Conservation (phyloP, 2,329 filamentous ascomycete species). For the Furcasterigmium furcatum region DNA sequence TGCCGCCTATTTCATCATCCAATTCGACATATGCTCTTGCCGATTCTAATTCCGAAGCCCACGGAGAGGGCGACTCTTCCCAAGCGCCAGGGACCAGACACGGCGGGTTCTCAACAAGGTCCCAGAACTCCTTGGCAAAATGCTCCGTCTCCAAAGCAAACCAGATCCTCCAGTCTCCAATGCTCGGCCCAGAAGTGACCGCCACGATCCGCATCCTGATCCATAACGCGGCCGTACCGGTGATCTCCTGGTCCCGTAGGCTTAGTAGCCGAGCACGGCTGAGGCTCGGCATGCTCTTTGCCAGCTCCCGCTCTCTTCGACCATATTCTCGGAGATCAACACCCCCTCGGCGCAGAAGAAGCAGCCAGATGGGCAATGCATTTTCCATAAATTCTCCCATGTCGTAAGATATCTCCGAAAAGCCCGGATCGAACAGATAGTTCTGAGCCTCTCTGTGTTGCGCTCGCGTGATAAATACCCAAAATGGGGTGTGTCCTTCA, state of each 20-base stretch:
- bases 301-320: neutral
- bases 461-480: no score
- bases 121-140: slow-evolving; percentile 6
- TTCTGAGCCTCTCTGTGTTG: no score
- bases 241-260: no score
- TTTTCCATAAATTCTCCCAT: no score
- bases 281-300: neutral
- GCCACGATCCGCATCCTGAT: neutral
- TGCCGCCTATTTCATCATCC: neutral
- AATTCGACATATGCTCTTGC: neutral
- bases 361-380: no score
- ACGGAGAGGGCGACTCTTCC: neutral
- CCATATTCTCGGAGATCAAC: neutral
- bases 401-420: no score
- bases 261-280: no score
- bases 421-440: no score
- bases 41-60: neutral
- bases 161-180: slow-evolving; percentile 5
- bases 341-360: neutral
- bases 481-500: no score
- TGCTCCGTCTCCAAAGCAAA: neutral
- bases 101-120: neutral
- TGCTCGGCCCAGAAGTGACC: neutral
- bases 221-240: no score
- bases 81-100: slow-evolving; percentile 3